Evolutionary conservation across 768 basidiomycete species (phyloP), one percentile per base, ranked within the genome.

Genomic region (Boletus sp.): DNA sequence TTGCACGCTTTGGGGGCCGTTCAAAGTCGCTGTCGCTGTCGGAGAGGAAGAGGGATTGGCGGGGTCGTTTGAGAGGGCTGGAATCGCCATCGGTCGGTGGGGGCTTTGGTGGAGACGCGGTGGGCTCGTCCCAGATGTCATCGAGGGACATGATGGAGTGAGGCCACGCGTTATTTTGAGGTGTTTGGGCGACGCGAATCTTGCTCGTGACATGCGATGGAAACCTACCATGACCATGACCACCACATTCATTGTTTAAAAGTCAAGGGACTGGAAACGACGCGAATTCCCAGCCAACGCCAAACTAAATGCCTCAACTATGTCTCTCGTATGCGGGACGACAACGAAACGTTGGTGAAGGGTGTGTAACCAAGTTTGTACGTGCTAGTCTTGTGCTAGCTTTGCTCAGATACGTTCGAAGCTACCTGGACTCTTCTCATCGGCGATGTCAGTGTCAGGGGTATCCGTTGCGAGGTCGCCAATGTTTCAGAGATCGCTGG

Each of bases 41-140:
- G 3, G 79, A 76, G 30, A 87, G 73, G 64, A 89, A 90, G 17
- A 90, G 75, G 1, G 80, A 51, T 19, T 73, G 63, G 29, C 75
- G 58, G 0, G 74, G 72, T 23, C 70, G 74, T 54, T 72, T 74
- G 5, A 64, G 32, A 8, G 55, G 62, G 34, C 50, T 64, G 27
- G 47, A 21, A 7, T 39, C 30, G 27, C 45, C 53, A 0, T 67
- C 66, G 14, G 61, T 55, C 29, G 72, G 64, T 4, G 45, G 48
- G 19, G 56, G 37, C 19, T 57, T 51, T 19, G 57, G 41, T 27
- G 58, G 56, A 41, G 72, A 62, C 23, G 66, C 71, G 56, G 76
- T 63, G 35, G 81, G 78, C 23, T 77, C 78, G 60, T 86, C 78
- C 82, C 82, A 87, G 66, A 87, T 87, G 59, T 77, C 74, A 59